Evolutionary conservation across 106 monocot genomes (phyloP), one percentile per base, ranked within the genome.

Genomic region (Platanthera zijinensis): DNA sequence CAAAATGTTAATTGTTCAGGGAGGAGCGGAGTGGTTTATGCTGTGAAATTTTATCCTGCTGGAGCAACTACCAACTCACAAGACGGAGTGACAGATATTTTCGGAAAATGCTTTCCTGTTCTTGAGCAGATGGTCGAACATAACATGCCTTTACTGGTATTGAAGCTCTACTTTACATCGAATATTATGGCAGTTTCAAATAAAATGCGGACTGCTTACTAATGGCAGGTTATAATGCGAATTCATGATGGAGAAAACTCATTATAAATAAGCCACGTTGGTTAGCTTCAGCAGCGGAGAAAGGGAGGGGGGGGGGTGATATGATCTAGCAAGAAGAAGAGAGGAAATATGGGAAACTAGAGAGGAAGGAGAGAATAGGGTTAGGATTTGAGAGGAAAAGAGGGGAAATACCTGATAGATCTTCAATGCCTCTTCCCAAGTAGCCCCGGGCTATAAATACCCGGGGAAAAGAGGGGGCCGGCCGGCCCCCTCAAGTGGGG

Each of bases 21-120:
- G 76, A 82, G 77, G 30, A 99, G 94, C 71, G 97, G 94, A 74
- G 89, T 93, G 8, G 86, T 99, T 51, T 89, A 76, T 85, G 97
- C 85, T 74, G 89, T 99, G 62, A 99, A 99, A 75, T 76, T 99
- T 50, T 99, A 99, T 82, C 97, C 94, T 80, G 91, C 94, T 80
- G 97, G 97, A 56, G 97, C 94, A 52, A 99, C 97, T 64, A 99
- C 97, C 46, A 94, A 99, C 76, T 99, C 94, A 72, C 94, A 99
- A 84, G 89, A 91, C 84, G 97, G 97, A 46, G 97, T 99, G 45
- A 94, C 94, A 45, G 97, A 99, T 84, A 88, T 99, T 48, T 99
- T 99, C 81, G 94, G 94, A 21, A 94, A 92, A 82, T 99, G 97
- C 74, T 84, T 92, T 39, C 94, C 97, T 57, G 94, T 99, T 69